Evolutionary conservation across 805 yeast species (phyloP).

Genomic region (Zygotorulaspora sp.): DNA sequence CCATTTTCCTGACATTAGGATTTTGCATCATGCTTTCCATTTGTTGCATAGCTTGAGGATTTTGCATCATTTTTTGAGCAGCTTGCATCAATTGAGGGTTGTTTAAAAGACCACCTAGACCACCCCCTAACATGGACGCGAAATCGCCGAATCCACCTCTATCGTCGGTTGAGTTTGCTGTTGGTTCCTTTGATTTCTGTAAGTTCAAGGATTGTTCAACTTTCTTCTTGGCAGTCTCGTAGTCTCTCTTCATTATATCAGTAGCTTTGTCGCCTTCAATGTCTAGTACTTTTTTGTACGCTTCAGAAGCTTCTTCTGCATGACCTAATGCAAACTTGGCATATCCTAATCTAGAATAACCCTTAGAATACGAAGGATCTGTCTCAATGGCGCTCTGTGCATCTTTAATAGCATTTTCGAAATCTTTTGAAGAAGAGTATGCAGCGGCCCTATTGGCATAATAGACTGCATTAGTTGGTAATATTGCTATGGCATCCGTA

Average conservation of each 20-base stretch:
- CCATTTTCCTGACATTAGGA: slow-evolving; percentile 81
- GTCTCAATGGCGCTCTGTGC: slow-evolving; percentile 75
- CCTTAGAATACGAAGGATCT: slow-evolving; percentile 82
- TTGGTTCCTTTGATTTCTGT: slow-evolving; percentile 27
- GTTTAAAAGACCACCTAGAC: slow-evolving; percentile 66
- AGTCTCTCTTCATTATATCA: slow-evolving; percentile 89
- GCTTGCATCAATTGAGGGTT: slow-evolving; percentile 92
- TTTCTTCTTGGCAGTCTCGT: slow-evolving; percentile 86
- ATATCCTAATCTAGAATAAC: slow-evolving; percentile 90
- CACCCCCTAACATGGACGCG: slow-evolving; percentile 58
- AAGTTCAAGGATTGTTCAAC: slow-evolving; percentile 67
- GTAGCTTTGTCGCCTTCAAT: slow-evolving; percentile 81
- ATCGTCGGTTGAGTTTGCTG: slow-evolving; percentile 28
- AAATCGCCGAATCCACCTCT: slow-evolving; percentile 69
- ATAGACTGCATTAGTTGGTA: slow-evolving; percentile 74
- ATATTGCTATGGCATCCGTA: slow-evolving; percentile 69
- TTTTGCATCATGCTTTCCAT: slow-evolving; percentile 69
- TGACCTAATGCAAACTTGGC: slow-evolving; percentile 95
- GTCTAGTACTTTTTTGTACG: slow-evolving; percentile 82
- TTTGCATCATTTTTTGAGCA: slow-evolving; percentile 82
- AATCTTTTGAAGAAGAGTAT: slow-evolving; percentile 69
- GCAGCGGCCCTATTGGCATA: slow-evolving; percentile 97
- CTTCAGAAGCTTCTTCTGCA: slow-evolving; percentile 81
- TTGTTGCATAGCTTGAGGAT: slow-evolving; percentile 70
- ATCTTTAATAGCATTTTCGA: slow-evolving; percentile 73